These are phyloP conservation scores for Bipolaris gigantea DNA, from an alignment of 2,329 filamentous ascomycete genomes.

Conservation along the genomic window DNA sequence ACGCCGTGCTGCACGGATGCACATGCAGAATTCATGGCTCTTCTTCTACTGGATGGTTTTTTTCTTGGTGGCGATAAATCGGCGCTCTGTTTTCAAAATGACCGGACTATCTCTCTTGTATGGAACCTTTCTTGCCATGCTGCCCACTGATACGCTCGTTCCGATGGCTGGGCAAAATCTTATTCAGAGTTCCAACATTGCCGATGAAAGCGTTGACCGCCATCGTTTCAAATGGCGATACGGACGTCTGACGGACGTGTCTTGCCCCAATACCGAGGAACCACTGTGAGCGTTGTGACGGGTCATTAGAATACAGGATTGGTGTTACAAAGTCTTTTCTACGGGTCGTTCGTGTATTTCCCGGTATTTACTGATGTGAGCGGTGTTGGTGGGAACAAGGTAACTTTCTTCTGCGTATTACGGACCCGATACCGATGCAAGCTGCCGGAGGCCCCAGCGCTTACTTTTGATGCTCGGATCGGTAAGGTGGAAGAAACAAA, in stretches of 20 bases:
- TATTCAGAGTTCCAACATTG: background rate
- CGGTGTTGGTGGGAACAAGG: background rate
- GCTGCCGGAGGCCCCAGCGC: background rate
- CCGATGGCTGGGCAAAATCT: background rate
- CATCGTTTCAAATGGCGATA: conserved; percentile 3
- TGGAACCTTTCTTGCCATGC: background rate
- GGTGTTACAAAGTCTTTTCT: background rate
- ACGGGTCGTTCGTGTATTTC: background rate
- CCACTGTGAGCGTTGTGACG: background rate
- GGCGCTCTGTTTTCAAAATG: background rate
- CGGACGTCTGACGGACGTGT: background rate
- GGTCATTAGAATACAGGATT: background rate
- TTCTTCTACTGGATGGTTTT: background rate
- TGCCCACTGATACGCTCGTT: background rate
- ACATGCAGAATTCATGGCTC: background rate
- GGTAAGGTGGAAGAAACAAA: background rate
- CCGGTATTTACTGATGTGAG: background rate
- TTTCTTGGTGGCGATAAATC: background rate
- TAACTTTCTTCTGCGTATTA: background rate
- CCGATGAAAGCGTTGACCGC: conserved; percentile 1
- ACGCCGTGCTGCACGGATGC: background rate
- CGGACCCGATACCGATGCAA: background rate
- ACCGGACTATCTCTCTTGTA: background rate
- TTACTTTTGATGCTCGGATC: background rate
- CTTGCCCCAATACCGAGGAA: background rate